Percentiles rank a stretch among this genome's conserved stretches.
Evolutionary conservation across 23 red algal species (phyloP).

Genomic region (Pyropia yezoensis): DNA sequence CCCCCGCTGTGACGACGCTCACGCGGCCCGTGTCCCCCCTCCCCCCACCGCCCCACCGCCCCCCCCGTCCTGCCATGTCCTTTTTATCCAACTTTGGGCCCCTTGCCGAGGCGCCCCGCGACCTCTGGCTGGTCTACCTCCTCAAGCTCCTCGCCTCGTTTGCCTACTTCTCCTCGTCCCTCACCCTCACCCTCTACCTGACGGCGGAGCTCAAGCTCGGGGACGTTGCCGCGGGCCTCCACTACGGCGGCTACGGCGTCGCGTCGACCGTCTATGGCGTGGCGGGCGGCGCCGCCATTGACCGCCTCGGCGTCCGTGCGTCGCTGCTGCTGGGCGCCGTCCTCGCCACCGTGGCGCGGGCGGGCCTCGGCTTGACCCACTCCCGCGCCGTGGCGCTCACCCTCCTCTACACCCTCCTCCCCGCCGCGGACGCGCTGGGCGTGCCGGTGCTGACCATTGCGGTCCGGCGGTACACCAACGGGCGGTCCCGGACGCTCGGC

Average conservation of each 20-base stretch:
- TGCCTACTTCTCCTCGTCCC: slow-evolving; percentile 79
- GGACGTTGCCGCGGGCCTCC: slow-evolving; percentile 66
- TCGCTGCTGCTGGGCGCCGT: slow-evolving; percentile 61
- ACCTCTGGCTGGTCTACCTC: slow-evolving; percentile 74
- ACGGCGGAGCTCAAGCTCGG: slow-evolving; percentile 63
- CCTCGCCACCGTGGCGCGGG: slow-evolving; percentile 47
- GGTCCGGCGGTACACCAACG: slow-evolving; percentile 86
- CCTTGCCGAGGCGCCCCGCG: slow-evolving; percentile 51
- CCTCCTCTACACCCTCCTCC: slow-evolving; percentile 62
- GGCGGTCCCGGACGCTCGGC: slow-evolving; percentile 70
- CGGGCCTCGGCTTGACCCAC: slow-evolving; percentile 35
- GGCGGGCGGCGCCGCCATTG: slow-evolving; percentile 78
- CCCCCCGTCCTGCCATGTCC: background rate
- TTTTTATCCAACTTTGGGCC: slow-evolving; percentile 4
- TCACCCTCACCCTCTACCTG: slow-evolving; percentile 69
- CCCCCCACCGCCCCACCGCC: background rate
- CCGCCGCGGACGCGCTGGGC: slow-evolving; percentile 85
- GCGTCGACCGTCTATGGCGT: slow-evolving; percentile 77
- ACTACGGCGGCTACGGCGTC: slow-evolving; percentile 81
- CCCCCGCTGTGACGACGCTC: background rate
- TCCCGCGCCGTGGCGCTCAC: slow-evolving; percentile 12
- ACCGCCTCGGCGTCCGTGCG: slow-evolving; percentile 68
- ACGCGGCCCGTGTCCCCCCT: background rate
- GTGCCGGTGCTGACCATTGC: slow-evolving; percentile 91
- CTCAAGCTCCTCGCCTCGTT: slow-evolving; percentile 86